Conservation (phyloP, 805 yeast genomes). For the baker's yeast (Saccharomyces cerevisiae) region DNA sequence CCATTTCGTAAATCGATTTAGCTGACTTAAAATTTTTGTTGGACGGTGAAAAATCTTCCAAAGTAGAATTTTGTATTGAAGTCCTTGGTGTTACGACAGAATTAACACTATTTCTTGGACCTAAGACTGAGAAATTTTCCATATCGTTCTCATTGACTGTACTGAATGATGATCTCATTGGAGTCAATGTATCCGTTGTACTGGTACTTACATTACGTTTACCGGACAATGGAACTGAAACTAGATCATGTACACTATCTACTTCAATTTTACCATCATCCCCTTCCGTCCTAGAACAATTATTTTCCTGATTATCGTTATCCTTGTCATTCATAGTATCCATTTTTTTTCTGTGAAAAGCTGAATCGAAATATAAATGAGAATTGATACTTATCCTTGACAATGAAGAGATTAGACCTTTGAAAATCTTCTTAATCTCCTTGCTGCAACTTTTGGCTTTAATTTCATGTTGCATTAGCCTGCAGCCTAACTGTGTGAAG, state of each 20-base stretch:
- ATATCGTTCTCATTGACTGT: neutral
- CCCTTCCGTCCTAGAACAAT: constrained; percentile 3
- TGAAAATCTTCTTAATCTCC: constrained; percentile 42
- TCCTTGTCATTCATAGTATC: neutral
- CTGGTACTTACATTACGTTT: constrained; percentile 13
- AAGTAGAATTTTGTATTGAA: neutral
- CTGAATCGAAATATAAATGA: constrained; percentile 42
- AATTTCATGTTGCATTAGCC: constrained; percentile 47
- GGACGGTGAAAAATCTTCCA: neutral
- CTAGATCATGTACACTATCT: neutral
- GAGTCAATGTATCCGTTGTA: constrained; percentile 12
- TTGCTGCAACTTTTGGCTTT: constrained; percentile 38
- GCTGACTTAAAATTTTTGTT: neutral
- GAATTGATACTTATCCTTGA: constrained; percentile 62
- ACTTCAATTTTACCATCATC: constrained; percentile 1
- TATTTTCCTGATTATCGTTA: constrained; percentile 4
- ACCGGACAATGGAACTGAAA: neutral
- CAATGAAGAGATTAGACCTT: constrained; percentile 44
- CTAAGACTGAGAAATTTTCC: neutral
- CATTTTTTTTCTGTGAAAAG: neutral
- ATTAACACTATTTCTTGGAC: neutral
- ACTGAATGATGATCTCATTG: neutral
- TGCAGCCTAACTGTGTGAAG: constrained; percentile 44
- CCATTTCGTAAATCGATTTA: constrained; percentile 8
- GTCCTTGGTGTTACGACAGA: neutral